phyloP scores from a whole-genome alignment of 352 stramenopile species.

The Globisporangium nagaii region DNA sequence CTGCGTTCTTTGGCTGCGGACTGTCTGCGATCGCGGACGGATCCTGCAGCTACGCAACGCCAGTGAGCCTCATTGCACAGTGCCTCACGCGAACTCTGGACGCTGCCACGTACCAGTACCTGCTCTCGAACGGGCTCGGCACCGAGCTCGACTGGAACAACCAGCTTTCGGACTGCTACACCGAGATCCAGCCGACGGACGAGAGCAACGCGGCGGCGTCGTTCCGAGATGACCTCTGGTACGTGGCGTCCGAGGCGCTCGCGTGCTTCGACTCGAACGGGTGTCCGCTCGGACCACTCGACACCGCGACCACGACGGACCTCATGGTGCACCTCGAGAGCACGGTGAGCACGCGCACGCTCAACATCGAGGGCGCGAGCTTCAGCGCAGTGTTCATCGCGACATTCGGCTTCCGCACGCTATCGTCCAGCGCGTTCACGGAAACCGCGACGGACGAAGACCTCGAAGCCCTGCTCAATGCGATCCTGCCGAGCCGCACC shows the following conservation, averaged over 20 bases:
- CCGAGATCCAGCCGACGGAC: background rate
- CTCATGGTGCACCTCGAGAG: slow-evolving; percentile 16
- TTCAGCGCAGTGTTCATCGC: slow-evolving; percentile 15
- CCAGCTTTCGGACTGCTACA: background rate
- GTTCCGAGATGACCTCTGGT: slow-evolving; percentile 18
- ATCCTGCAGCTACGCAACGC: slow-evolving; percentile 5
- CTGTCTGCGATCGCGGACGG: background rate
- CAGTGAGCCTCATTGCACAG: background rate
- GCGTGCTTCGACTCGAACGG: slow-evolving; percentile 14
- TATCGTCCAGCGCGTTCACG: slow-evolving; percentile 7
- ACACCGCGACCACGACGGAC: background rate
- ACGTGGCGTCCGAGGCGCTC: slow-evolving; percentile 8
- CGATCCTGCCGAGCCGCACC: slow-evolving; percentile 8
- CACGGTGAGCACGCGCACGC: background rate
- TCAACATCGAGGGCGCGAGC: background rate
- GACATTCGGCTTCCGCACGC: slow-evolving; percentile 11
- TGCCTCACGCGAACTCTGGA: background rate
- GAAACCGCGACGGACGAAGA: slow-evolving; percentile 2
- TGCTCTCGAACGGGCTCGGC: background rate
- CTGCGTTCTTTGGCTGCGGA: slow-evolving; percentile 6
- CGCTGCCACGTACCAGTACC: background rate
- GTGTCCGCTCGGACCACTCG: slow-evolving; percentile 20
- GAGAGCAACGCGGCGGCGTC: background rate
- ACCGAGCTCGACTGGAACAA: background rate
- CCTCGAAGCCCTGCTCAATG: slow-evolving; percentile 1